Evolutionary conservation across 192 early-diverging fungal genomes (phyloP).

Genomic region (Rhizophagus prolifer): DNA sequence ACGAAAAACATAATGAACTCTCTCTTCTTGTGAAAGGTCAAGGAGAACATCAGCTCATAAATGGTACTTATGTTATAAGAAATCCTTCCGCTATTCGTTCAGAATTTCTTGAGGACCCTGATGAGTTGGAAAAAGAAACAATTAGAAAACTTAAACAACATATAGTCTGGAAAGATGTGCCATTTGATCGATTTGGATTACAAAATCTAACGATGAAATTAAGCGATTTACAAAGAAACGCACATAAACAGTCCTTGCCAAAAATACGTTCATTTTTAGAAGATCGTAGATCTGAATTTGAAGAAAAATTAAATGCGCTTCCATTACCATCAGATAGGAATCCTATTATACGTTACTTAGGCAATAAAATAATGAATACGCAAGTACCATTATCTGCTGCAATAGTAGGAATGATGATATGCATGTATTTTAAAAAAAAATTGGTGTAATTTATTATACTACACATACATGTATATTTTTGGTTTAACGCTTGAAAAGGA

Average conservation of each 20-base stretch:
- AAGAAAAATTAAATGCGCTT: not conserved
- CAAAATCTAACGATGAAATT: not conserved
- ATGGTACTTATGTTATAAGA: not conserved
- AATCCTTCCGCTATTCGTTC: too few relatives aligned
- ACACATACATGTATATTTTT: too few relatives aligned
- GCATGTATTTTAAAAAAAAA: too few relatives aligned
- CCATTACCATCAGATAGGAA: too few relatives aligned
- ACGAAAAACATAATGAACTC: not conserved
- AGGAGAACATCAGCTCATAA: not conserved
- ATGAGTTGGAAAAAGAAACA: not conserved
- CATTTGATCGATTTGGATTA: not conserved
- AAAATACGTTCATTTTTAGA: not conserved
- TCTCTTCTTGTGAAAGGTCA: not conserved
- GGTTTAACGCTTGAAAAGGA: too few relatives aligned
- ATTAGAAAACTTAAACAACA: not conserved
- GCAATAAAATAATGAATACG: too few relatives aligned
- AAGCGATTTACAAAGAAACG: not conserved
- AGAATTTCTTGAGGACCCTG: not conserved
- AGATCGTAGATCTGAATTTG: not conserved
- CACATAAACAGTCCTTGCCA: not conserved
- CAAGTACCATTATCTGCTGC: too few relatives aligned
- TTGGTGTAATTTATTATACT: too few relatives aligned
- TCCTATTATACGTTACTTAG: too few relatives aligned
- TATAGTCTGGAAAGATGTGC: not conserved
- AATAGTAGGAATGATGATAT: too few relatives aligned